These are phyloP conservation scores for Pulveroboletus ravenelii DNA, from an alignment of 768 basidiomycete species.

Conservation along the genomic window DNA sequence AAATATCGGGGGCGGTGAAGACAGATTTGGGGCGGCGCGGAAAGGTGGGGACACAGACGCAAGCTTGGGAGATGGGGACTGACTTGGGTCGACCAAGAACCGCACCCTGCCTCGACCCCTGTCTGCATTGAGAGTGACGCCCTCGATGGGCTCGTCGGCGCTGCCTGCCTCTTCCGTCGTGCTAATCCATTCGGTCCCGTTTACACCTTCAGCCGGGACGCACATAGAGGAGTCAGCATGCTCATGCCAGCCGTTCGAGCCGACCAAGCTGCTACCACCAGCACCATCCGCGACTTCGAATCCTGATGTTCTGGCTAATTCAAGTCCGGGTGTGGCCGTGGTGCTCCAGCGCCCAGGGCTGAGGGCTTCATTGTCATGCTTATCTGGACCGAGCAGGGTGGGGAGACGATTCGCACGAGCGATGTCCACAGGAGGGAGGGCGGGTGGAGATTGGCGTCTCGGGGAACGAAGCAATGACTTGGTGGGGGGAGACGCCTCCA, in stretches of 20 bases:
- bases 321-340: slow-evolving; percentile 66
- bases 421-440: slow-evolving; percentile 28
- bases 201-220: slow-evolving; percentile 17
- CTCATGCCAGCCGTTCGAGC: slow-evolving; percentile 27
- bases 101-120: slow-evolving; percentile 9
- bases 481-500: slow-evolving; percentile 23
- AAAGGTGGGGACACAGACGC: slow-evolving; percentile 11
- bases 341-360: slow-evolving; percentile 71
- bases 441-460: slow-evolving; percentile 31
- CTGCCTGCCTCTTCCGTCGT: slow-evolving; percentile 34
- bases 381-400: slow-evolving; percentile 18
- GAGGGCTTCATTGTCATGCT: slow-evolving; percentile 30
- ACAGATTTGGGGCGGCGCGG: slow-evolving; percentile 1
- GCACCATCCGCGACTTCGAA: slow-evolving; percentile 15
- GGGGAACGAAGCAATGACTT: slow-evolving; percentile 23
- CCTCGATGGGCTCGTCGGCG: slow-evolving; percentile 25
- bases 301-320: slow-evolving; percentile 15
- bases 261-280: slow-evolving; percentile 17
- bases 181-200: slow-evolving; percentile 37
- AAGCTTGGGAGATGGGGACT: slow-evolving; percentile 11
- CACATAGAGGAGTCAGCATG: slow-evolving; percentile 28
- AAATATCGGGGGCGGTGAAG: slow-evolving; percentile 16
- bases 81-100: slow-evolving; percentile 15
- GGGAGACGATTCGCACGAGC: slow-evolving; percentile 28
- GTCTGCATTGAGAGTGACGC: slow-evolving; percentile 9